Evolutionary conservation across 495 filamentous ascomycete genomes (phyloP).

Genomic region (Penicillium soppii): DNA sequence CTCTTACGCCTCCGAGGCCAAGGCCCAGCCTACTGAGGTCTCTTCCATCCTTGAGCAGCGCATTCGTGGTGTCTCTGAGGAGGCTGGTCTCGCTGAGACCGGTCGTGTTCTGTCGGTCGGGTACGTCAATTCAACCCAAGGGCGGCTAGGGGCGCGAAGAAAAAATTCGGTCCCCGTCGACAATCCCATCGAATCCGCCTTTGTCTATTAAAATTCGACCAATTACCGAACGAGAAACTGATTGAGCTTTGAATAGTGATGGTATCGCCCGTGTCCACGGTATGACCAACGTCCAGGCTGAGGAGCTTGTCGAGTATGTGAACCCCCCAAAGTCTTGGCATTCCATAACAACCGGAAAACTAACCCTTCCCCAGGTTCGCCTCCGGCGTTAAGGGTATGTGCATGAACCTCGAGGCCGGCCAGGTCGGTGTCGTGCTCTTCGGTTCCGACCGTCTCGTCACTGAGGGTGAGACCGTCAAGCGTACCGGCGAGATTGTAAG

Average conservation of each 20-base stretch:
- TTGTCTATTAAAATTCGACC: conserved; percentile 11
- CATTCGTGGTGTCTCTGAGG: conserved; percentile 96
- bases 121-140: conserved; percentile 60
- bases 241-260: conserved; percentile 64
- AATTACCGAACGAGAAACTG: conserved; percentile 15
- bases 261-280: conserved; percentile 99
- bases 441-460: conserved; percentile 99
- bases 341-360: conserved; percentile 23
- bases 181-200: conserved; percentile 30
- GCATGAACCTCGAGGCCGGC: conserved; percentile 99
- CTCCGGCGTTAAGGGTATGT: conserved; percentile 99
- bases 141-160: conserved; percentile 23
- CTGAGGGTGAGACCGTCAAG: conserved; percentile 99
- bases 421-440: conserved; percentile 99
- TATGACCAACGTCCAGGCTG: conserved; percentile 99
- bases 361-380: conserved; percentile 75
- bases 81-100: conserved; percentile 94
- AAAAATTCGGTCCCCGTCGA: conserved; percentile 38
- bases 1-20: conserved; percentile 89
- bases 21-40: conserved; percentile 95
- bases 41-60: conserved; percentile 98
- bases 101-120: conserved; percentile 98
- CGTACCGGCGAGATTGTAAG: conserved; percentile 98
- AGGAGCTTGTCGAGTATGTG: conserved; percentile 99
- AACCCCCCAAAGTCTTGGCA: conserved; percentile 22